phyloP scores from a whole-genome alignment of 108 stramenopile genomes.

The Cyclotella choctawhatcheeana region DNA sequence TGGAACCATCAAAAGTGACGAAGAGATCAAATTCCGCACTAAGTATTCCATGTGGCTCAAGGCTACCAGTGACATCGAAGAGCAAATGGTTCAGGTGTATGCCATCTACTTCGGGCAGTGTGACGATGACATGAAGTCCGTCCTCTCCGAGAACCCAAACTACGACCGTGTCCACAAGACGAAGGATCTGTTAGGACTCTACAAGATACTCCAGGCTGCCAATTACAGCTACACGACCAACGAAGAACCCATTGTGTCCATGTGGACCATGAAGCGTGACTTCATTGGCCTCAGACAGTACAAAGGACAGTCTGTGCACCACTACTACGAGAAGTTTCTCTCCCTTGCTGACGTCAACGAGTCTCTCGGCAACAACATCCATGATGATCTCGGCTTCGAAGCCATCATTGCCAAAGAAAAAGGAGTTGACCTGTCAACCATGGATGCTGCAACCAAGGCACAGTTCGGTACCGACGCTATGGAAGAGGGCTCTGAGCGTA shows the following conservation, averaged over 20 bases:
- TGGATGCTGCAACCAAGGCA: not conserved
- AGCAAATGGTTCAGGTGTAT: not conserved
- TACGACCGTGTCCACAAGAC: not conserved
- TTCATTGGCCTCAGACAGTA: not conserved
- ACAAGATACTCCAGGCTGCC: not conserved
- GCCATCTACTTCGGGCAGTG: slow-evolving; percentile 8
- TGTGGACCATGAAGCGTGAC: not conserved
- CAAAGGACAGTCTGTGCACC: not conserved
- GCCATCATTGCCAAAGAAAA: not conserved
- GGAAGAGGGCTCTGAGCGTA: not conserved
- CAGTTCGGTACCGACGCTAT: not conserved
- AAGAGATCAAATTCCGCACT: not conserved
- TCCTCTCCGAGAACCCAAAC: not conserved
- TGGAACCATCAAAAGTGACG: not conserved
- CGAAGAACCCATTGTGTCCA: slow-evolving; percentile 3
- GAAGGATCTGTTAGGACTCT: not conserved
- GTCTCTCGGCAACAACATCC: not conserved
- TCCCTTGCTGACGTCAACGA: slow-evolving; percentile 1
- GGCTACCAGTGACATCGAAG: not conserved
- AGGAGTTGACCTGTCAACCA: not conserved
- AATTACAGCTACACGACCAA: slow-evolving; percentile 5
- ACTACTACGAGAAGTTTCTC: not conserved
- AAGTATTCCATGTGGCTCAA: not conserved
- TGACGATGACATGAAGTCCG: slow-evolving; percentile 13
- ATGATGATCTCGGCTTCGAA: not conserved